Evolutionary conservation across 179 eudicot species (phyloP), one percentile per base, ranked within the genome.

Genomic region (Spergularia azorica): DNA sequence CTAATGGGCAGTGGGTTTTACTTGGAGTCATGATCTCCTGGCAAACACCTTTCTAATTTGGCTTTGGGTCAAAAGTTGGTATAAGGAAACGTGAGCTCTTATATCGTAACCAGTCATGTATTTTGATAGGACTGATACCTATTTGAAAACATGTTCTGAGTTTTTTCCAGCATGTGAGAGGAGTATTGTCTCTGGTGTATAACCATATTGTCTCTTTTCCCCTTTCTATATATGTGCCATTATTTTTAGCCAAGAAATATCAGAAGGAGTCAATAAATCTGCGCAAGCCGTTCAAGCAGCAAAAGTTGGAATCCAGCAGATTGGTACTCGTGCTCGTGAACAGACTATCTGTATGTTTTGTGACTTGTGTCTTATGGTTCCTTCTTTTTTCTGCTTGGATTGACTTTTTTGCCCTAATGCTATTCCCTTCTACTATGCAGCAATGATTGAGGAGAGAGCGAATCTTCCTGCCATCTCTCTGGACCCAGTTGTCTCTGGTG

Each of bases 261-360:
- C 97, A 64, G 91, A 87, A 67, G 98, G 98, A 62, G 93, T 95
- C 59, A 87, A 78, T 85, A 95, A 93, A 81, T 95, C 97, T 66
- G 87, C 91, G 71, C 95, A 95, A 89, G 95, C 85, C 71, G 95
- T 95, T 83, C 90, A 95, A 88, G 97, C 97, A 55, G 98, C 97
- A 39, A 85, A 91, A 86, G 89, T 89, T 76, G 98, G 98, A 82
- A 80, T 91, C 59, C 87, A 83, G 54, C 90, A 89, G 83, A 86
- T 93, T 38, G 97, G 98, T 70, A 79, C 95, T 77, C 79, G 84
- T 75, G 98, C 98, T 83, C 93, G 86, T 74, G 80, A 91, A 63
- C 90, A 86, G 67, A 91, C 97, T 56, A 81, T 91, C 80, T 88
- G 98, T 95, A 86, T 73, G 93, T 77, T 9, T 41, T 59, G n/a